Evolutionary conservation across 176 grass and related monocot species (phyloP), one percentile per base, ranked within the genome.

Genomic region (Melocanna baccifera): DNA sequence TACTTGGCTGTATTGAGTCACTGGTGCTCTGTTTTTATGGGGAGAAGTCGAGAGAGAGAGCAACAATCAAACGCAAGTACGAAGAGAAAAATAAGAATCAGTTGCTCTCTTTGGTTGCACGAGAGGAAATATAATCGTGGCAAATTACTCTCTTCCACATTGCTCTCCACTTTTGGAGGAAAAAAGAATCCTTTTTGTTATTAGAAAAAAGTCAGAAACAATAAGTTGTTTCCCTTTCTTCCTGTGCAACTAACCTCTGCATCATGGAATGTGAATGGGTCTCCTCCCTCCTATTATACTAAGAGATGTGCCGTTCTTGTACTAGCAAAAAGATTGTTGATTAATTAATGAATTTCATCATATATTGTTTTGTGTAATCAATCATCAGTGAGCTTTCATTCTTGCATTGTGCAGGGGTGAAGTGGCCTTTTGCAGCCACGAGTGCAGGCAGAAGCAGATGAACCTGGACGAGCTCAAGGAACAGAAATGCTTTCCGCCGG

Each of bases 391-490:
- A 75, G 5, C 61, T 55, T 87, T 8, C 40, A 57, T 41, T 67
- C 39, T 82, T 78, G 1, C 42, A 18, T 83, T 84, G n/a, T 42
- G 57, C 87, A 97, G 94, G 82, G 94, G 94, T 15, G 94, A 97
- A 72, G 90, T 94, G 81, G 94, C 94, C 51, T 97, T 91, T 77
- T 97, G 94, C 71, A 97, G 94, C 62, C 62, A 84, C 10, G 94
- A 97, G 67, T 97, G 94, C 71, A 87, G 94, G 67, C 89, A 97
- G 71, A 70, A 92, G 18, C 91, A 97, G 69, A 97, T 97, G 82
- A 97, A 92, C 82, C 61, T 91, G 19, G 91, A 97, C 65, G 94
- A 97, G 47, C 65, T 85, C 80, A 93, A 81, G 74, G 94, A 97
- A 12, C 43, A 12, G 57, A 91, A 87, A 23, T 94, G 89, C 82